Percentiles rank a stretch among this genome's conserved stretches.
These are phyloP conservation scores for Rehmannia glutinosa DNA, from an alignment of 257 asterid species.

Conservation along the genomic window DNA sequence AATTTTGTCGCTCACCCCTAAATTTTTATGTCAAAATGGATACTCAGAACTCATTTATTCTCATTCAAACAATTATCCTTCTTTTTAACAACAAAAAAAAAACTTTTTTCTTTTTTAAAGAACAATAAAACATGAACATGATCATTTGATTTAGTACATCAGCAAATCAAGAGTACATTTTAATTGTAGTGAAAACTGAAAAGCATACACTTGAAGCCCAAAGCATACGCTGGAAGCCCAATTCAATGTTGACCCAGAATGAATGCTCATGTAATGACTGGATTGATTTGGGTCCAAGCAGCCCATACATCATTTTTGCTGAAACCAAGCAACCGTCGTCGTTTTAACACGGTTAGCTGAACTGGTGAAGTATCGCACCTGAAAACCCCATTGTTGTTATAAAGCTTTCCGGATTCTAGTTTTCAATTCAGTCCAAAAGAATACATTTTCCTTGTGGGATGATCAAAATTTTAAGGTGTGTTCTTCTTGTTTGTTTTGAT, in stretches of 20 bases:
- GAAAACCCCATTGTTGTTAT: slow-evolving; percentile 1
- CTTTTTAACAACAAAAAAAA: too few relatives aligned
- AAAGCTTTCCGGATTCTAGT: background rate
- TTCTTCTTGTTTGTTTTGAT: background rate
- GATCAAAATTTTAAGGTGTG: slow-evolving; percentile 18
- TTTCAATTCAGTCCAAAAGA: background rate
- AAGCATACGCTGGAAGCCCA: background rate
- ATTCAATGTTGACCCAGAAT: background rate
- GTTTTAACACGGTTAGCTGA: slow-evolving; percentile 26
- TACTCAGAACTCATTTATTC: too few relatives aligned
- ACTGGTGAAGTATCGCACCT: slow-evolving; percentile 9
- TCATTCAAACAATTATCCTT: too few relatives aligned
- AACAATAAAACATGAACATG: too few relatives aligned
- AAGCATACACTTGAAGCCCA: background rate
- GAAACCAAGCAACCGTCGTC: slow-evolving; percentile 22
- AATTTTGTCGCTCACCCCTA: too few relatives aligned
- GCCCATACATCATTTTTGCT: background rate
- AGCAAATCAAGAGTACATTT: too few relatives aligned
- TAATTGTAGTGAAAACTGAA: too few relatives aligned
- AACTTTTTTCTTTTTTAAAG: too few relatives aligned
- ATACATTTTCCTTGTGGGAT: slow-evolving; percentile 4
- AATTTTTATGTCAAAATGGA: too few relatives aligned
- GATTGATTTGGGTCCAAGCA: background rate
- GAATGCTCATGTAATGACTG: too few relatives aligned
- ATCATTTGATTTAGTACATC: too few relatives aligned